Base-by-base conservation (phyloP, 163 green algal species). In the Scenedesmus sp. region DNA sequence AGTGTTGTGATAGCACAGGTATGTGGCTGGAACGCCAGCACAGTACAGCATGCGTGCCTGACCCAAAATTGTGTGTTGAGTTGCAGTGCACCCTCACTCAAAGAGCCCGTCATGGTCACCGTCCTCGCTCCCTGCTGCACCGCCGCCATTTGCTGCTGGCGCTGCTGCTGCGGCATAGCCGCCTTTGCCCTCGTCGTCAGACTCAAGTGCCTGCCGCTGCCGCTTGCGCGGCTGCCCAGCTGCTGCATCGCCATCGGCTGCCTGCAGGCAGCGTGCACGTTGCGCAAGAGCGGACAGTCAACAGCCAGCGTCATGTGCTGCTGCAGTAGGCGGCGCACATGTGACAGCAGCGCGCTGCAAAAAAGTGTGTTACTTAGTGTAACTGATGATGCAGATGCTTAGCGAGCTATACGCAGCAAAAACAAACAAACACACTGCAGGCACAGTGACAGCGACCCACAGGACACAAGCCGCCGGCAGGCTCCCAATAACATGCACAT, bases 131-230 rank as follows among this genome's bases (percentile, higher is more conserved):
- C 7, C 68, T 42, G 85, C 68, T 40, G n/a, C 44, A 46, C 33
- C 81, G 20, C 26, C 84, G 26, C 46, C 85, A 26, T 18, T 43
- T 12, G 42, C 68, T 20, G 26, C 44, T 13, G 26, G 26, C 22
- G 37, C 68, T 43, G 70, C 72, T 73, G 85, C 85, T 24, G 85
- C 68, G 9, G 61, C 85, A 33, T 49, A 51, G 56, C 43, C 59
- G 18, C 61, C 81, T 24, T 42, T 72, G n/a, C 79, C 72, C n/a
- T 90, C 85, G 22, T 90, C 85, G 20, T 90, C 85, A 53, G 72
- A 90, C 18, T 76, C 85, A 10, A 90, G 85, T 1, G 85, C 68
- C 72, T 80, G 85, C 35, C 85, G 85, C 53, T 65, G 43, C 16
- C 85, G 85, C 85, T 90, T 90, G 46, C 85, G 85, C 49, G 42